Conservation (phyloP, 768 basidiomycete genomes). For the Wakefieldia striispora region DNA sequence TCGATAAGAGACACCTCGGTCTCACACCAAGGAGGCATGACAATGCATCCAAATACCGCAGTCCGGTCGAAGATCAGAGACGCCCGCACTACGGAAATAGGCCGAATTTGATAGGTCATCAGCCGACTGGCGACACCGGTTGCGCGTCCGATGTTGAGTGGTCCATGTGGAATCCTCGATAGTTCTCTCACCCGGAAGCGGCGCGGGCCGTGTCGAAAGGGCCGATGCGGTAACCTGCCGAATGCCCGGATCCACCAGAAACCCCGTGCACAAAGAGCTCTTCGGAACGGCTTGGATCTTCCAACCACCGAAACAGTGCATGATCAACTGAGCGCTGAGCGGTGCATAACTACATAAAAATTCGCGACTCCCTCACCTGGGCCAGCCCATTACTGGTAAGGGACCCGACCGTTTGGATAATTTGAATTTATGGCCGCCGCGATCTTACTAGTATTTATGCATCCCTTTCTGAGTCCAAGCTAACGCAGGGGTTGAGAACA, state of each 20-base stretch:
- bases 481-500: slow-evolving; percentile 6
- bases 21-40: neutral
- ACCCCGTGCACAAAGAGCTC: neutral
- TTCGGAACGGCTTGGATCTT: neutral
- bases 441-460: too few relatives aligned
- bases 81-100: neutral
- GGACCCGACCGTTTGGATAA: slow-evolving; percentile 5
- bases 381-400: slow-evolving; percentile 1
- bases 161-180: neutral
- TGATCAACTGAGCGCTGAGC: neutral
- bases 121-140: neutral
- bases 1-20: neutral
- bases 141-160: neutral
- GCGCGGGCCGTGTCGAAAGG: slow-evolving; percentile 6
- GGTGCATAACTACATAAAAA: neutral
- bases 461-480: slow-evolving; percentile 1
- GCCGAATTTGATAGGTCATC: neutral
- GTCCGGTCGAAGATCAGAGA: neutral
- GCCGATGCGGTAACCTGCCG: neutral
- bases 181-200: slow-evolving; percentile 6
- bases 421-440: neutral
- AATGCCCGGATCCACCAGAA: neutral
- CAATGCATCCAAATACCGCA: neutral
- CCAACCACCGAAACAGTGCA: too few relatives aligned
- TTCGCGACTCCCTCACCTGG: neutral